Percentiles rank a stretch among this genome's conserved stretches.
Conservation (phyloP, 768 basidiomycete species). For the Dacryopinax primogenitus region DNA sequence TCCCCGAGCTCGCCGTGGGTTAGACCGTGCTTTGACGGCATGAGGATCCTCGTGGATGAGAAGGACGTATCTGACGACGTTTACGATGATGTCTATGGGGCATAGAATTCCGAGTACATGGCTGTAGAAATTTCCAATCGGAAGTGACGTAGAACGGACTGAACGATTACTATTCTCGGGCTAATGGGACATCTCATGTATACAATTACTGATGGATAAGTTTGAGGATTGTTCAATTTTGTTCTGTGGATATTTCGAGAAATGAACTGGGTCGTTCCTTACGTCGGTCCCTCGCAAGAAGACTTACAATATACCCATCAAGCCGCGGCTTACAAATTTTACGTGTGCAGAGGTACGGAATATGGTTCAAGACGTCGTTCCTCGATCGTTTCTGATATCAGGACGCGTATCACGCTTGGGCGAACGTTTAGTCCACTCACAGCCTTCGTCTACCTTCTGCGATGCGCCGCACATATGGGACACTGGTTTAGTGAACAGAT, state of each 20-base stretch:
- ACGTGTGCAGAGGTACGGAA: not conserved
- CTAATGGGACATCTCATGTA: too few species aligned
- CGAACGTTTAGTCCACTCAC: not conserved
- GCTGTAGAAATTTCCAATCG: too few species aligned
- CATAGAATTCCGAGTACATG: too few species aligned
- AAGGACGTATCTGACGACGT: not conserved
- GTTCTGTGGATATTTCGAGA: too few species aligned
- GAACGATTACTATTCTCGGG: too few species aligned
- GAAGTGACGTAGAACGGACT: too few species aligned
- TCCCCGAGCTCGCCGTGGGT: conserved; percentile 35
- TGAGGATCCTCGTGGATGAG: conserved; percentile 38
- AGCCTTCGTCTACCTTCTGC: not conserved
- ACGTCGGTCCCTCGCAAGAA: too few species aligned
- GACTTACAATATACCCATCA: too few species aligned
- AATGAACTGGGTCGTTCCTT: too few species aligned
- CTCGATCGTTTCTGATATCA: not conserved
- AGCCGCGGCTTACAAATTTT: not conserved
- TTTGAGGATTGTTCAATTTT: too few species aligned
- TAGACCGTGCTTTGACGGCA: conserved; percentile 62
- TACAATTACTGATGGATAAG: too few species aligned
- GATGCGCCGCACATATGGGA: not conserved
- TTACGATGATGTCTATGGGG: not conserved
- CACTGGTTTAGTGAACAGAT: not conserved
- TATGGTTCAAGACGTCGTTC: not conserved
- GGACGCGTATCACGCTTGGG: not conserved